A percentile compares a stretch with the other conserved stretches of the same genome.
These are phyloP conservation scores for Fraxinus baroniana DNA, from an alignment of 305 asterid species.

Conservation along the genomic window DNA sequence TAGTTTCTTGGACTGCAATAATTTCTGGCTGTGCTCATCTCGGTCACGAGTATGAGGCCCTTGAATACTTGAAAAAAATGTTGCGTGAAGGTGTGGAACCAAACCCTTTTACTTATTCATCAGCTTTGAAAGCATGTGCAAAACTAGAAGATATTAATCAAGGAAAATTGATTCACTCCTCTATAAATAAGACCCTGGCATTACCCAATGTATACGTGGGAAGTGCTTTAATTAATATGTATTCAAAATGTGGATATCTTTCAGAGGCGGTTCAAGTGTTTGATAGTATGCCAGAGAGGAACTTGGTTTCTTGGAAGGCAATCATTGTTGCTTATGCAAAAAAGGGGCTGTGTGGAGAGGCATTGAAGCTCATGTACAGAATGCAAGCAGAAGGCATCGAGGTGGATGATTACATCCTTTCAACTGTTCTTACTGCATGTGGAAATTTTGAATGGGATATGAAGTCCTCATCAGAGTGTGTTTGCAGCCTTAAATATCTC, in stretches of 20 bases:
- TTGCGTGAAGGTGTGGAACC: conserved; percentile 80
- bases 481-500: conserved; percentile 33
- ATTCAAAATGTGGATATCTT: conserved; percentile 63
- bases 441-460: conserved; percentile 56
- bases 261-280: conserved; percentile 65
- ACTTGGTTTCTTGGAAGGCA: conserved; percentile 72
- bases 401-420: conserved; percentile 57
- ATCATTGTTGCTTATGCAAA: conserved; percentile 74
- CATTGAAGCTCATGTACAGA: conserved; percentile 69
- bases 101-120: conserved; percentile 75
- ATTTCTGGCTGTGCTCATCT: conserved; percentile 73
- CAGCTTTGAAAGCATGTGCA: conserved; percentile 81
- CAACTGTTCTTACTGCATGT: conserved; percentile 67
- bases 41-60: conserved; percentile 81
- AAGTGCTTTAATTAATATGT: conserved; percentile 76
- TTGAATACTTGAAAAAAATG: conserved; percentile 77
- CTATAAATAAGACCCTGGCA: conserved; percentile 58
- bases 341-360: conserved; percentile 72
- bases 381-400: conserved; percentile 75
- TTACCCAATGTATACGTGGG: conserved; percentile 63
- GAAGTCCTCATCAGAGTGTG: conserved; percentile 32
- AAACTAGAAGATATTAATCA: conserved; percentile 53
- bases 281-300: conserved; percentile 67
- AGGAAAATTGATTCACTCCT: conserved; percentile 74
- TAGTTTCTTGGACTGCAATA: conserved; percentile 93